Evolutionary conservation across 2,329 filamentous ascomycete species (phyloP).

Genomic region (Nemania serpens): DNA sequence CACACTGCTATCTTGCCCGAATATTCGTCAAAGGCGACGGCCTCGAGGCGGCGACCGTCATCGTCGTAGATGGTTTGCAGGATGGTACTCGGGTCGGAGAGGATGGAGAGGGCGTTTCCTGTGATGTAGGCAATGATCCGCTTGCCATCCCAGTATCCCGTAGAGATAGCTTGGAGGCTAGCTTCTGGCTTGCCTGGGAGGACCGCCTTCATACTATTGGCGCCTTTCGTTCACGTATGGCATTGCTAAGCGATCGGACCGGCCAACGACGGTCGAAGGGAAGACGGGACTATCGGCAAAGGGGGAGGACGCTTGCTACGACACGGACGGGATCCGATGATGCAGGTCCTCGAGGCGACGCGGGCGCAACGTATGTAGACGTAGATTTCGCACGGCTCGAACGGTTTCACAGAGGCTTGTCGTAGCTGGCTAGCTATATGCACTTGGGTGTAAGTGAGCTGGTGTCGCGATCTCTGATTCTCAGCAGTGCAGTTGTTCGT

Average conservation of each 20-base stretch:
- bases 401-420: too few relatives aligned
- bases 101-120: slow-evolving; percentile 83
- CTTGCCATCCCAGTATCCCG: slow-evolving; percentile 50
- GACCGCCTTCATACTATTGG: slow-evolving; percentile 51
- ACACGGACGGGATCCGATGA: background rate
- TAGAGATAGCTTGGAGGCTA: slow-evolving; percentile 53
- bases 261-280: slow-evolving; percentile 6
- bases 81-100: slow-evolving; percentile 73
- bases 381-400: too few relatives aligned
- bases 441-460: too few relatives aligned
- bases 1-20: slow-evolving; percentile 85
- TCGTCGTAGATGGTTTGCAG: slow-evolving; percentile 92
- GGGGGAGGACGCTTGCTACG: slow-evolving; percentile 23
- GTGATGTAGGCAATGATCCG: slow-evolving; percentile 72
- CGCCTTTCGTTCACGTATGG: slow-evolving; percentile 30
- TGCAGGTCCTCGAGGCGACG: too few relatives aligned
- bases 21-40: slow-evolving; percentile 78
- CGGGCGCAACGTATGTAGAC: too few relatives aligned
- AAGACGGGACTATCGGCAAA: background rate
- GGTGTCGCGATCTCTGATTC: too few relatives aligned
- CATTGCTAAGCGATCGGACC: slow-evolving; percentile 33
- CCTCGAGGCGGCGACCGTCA: slow-evolving; percentile 67
- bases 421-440: too few relatives aligned
- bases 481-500: too few relatives aligned
- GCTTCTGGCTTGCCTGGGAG: slow-evolving; percentile 55